Base-by-base conservation (phyloP, 768 basidiomycete genomes). In the Tephrocybe sp. region DNA sequence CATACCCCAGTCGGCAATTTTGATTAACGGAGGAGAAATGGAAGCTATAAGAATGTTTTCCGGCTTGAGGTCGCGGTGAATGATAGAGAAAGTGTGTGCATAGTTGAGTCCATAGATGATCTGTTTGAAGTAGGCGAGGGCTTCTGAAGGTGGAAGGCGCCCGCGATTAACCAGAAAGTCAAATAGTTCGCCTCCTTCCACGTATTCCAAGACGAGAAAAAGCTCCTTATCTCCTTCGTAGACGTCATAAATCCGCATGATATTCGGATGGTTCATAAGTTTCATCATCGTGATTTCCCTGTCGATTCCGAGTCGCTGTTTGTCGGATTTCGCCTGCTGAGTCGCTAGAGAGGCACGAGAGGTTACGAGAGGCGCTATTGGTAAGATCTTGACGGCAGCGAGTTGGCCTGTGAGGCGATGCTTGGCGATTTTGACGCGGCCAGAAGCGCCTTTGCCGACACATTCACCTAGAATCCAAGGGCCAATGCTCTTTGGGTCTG, bases 1-100 rank as follows among this genome's bases (percentile, higher is more conserved):
- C 95, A 97, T 97, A 18, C 95, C 95, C 83, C 95, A 97, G 69
- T 97, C 95, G 19, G 93, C 94, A 36, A 98, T 89, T 75, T 97
- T 98, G 73, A 98, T 80, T 61, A 92, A 76, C 30, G 86, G 86
- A 24, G 87, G 87, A 30, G 79, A 76, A 47, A 90, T 70, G 36
- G 87, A 86, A 40, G 94, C 88, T 46, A 98, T 88, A 31, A 99
- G 76, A 44, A 98, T 88, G 62, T 97, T 97, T 73, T 98, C 95
- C 2, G 95, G 95, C 67, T 98, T 98, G 59, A 99, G 83, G 68
- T 99, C 95, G 21, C 95, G 90, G 69, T 97, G 95, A 52, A 93
- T 92, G 69, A 98, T 97, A 56, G 94, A 94, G 75, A 97, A 97
- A 0, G 90, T 85, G 65, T 98, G 95, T 44, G 94, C 94, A 59